Base-by-base conservation (phyloP, 2,329 filamentous ascomycete species). In the Colletotrichum melonis region DNA sequence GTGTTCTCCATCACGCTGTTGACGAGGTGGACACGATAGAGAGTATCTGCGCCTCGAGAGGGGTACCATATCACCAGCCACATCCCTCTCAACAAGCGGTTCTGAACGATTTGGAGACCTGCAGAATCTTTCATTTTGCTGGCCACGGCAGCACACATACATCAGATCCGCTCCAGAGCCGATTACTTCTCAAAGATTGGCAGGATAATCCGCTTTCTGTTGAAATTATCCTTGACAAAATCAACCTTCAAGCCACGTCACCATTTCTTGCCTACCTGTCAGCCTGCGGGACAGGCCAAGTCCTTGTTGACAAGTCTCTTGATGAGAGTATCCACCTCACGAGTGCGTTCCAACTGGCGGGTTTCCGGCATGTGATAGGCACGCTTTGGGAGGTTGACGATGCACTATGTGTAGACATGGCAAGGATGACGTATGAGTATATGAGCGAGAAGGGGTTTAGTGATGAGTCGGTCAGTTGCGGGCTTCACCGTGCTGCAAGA, bases 341-440 rank as follows among this genome's bases (percentile, higher is more conserved):
- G 12, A 75, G 77, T 56, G 81, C 80, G 0, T 86, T 71, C 66
- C 82, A 86, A 74, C 74, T 85, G 2, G 82, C 81, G 0, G 83
- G 83, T 1, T 85, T 85, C 65, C 79, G 76, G 0, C 82, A 85
- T 69, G 83, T 86, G n/a, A n/a, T n/a, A n/a, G n/a, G n/a, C n/a
- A n/a, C n/a, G n/a, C n/a, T n/a, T n/a, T n/a, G n/a, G n/a, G 74
- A 80, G 5, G 81, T 84, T 0, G 72, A 76, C 5, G 83, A 86
- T 67, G 58, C 72, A 19, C 9, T 70, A 2, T 83, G 79, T 64
- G 76, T 82, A 0, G 77, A 81, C 2, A 72, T 82, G 28, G 80
- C 82, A 0, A 78, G 63, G 49, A 59, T 75, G 1, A 42, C 77
- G 0, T 84, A 82, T 66, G 74, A 78, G 65, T 49, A 22, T 12